A percentile compares a stretch with the other conserved stretches of the same genome.
Evolutionary conservation across 495 filamentous ascomycete genomes (phyloP).

Genomic region (Podospora comata): DNA sequence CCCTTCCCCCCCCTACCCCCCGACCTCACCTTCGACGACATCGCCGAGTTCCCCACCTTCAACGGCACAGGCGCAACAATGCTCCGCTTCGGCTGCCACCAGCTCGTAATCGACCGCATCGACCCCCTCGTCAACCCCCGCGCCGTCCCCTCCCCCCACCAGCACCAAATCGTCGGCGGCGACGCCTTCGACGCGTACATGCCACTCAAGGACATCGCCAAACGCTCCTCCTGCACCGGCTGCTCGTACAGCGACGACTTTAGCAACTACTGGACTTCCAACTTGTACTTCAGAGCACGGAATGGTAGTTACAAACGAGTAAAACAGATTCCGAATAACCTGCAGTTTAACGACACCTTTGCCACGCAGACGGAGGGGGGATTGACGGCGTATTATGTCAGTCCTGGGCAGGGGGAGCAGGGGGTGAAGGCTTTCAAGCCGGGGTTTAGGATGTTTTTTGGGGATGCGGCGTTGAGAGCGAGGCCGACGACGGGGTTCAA

Average conservation of each 20-base stretch:
- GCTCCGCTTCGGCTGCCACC: conserved; percentile 6
- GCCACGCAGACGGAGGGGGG: background rate
- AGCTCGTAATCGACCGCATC: conserved; percentile 7
- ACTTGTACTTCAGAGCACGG: background rate
- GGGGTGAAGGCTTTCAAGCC: background rate
- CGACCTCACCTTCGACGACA: background rate
- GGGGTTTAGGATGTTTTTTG: conserved; percentile 2
- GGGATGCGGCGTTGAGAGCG: background rate
- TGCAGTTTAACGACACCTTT: conserved; percentile 6
- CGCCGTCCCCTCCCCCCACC: conserved; percentile 1
- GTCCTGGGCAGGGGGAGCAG: background rate
- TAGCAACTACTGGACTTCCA: conserved; percentile 3
- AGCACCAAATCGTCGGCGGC: conserved; percentile 8
- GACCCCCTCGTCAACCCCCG: conserved; percentile 9
- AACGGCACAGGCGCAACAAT: conserved; percentile 4
- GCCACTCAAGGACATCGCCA: conserved; percentile 4
- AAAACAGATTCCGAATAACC: background rate
- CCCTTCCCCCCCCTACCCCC: background rate
- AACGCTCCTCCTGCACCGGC: background rate
- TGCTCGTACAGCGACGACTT: conserved; percentile 1
- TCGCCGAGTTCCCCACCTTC: background rate
- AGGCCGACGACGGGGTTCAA: background rate
- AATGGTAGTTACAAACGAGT: conserved; percentile 5
- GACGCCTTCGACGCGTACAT: conserved; percentile 5
- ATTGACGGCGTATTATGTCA: conserved; percentile 2